Conservation (phyloP, 257 asterid genomes). For the Gardenia jasminoides region DNA sequence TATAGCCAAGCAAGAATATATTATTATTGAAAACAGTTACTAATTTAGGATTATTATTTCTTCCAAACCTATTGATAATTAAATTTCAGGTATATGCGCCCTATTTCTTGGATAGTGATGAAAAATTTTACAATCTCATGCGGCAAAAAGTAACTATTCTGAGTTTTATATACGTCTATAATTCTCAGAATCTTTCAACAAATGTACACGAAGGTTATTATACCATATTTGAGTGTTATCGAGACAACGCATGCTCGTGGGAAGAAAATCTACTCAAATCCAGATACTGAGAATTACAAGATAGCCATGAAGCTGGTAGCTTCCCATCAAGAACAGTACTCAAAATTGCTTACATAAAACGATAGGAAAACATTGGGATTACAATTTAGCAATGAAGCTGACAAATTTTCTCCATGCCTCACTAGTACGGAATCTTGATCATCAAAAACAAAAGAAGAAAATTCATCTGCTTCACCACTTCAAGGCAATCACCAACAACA, state of each 20-base stretch:
- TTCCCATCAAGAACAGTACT: neutral
- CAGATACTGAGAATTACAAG: too few species aligned
- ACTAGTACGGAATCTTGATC: neutral
- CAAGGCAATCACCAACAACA: conserved; percentile 11
- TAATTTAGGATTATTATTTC: too few species aligned
- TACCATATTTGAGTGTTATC: neutral
- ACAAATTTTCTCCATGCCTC: conserved; percentile 48
- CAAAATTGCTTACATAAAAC: neutral
- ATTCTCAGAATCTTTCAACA: too few species aligned
- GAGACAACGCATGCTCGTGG: neutral
- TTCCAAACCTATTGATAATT: too few species aligned
- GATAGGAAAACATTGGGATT: neutral
- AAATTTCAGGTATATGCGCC: too few species aligned
- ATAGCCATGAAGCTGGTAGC: conserved; percentile 45
- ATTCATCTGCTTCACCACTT: conserved; percentile 61
- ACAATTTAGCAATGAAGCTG: conserved; percentile 43
- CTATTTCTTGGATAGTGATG: too few species aligned
- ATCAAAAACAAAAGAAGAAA: conserved; percentile 31
- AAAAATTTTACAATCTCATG: too few species aligned
- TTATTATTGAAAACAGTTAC: too few species aligned
- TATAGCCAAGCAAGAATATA: too few species aligned
- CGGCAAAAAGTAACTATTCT: too few species aligned
- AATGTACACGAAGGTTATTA: neutral
- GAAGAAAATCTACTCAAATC: neutral
- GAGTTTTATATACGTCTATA: too few species aligned